These are phyloP conservation scores for Kwoniella botswanensis DNA, from an alignment of 768 basidiomycete species.

Conservation along the genomic window DNA sequence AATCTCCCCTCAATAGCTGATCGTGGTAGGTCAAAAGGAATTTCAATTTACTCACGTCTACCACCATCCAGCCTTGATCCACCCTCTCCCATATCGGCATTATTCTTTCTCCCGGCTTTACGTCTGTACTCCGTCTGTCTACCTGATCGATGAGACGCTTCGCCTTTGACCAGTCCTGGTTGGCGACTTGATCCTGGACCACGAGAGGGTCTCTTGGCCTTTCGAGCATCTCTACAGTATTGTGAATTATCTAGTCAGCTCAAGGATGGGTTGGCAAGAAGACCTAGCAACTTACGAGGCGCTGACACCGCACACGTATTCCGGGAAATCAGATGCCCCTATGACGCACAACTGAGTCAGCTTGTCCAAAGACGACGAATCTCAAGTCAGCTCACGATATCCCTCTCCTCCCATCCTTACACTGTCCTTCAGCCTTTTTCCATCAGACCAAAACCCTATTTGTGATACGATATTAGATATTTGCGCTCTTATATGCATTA, in stretches of 20 bases:
- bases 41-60: constrained; percentile 31
- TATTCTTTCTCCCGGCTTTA: constrained; percentile 49
- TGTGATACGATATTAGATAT: background rate
- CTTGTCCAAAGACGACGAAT: background rate
- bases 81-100: constrained; percentile 44
- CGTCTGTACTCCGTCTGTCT: constrained; percentile 53
- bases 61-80: constrained; percentile 41
- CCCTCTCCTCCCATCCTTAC: constrained; percentile 47
- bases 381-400: constrained; percentile 30
- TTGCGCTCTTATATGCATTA: background rate
- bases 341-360: constrained; percentile 4
- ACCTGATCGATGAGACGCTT: constrained; percentile 49
- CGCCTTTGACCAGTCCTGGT: constrained; percentile 44
- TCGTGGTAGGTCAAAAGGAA: too few relatives aligned
- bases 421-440: constrained; percentile 46
- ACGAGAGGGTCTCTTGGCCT: constrained; percentile 36
- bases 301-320: constrained; percentile 55
- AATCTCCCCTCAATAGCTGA: too few relatives aligned
- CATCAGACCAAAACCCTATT: constrained; percentile 56
- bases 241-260: background rate
- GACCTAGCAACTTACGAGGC: constrained; percentile 28
- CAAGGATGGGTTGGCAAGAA: background rate
- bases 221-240: constrained; percentile 36
- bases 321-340: constrained; percentile 52
- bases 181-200: constrained; percentile 31